Conservation (phyloP, 1,284 basidiomycete genomes). For the Apiotrichum veenhuisii region DNA sequence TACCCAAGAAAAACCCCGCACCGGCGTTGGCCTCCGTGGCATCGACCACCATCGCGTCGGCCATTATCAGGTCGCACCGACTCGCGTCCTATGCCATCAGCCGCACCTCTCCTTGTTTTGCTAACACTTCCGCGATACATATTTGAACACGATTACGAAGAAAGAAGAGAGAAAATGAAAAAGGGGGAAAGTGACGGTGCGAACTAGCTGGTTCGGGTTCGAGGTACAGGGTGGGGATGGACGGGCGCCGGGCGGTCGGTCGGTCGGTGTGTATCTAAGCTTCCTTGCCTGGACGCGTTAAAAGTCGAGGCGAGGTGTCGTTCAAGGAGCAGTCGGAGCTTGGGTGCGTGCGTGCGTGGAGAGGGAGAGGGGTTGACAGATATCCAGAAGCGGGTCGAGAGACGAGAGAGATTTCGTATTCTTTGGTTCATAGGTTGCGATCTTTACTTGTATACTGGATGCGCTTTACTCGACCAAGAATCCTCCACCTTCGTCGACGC, state of each 20-base stretch:
- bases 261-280: background rate
- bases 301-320: too few relatives aligned
- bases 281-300: background rate
- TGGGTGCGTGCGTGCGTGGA: too few relatives aligned
- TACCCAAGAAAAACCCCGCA: too few relatives aligned
- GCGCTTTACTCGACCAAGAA: conserved; percentile 51
- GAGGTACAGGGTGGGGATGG: background rate
- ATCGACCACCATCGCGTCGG: too few relatives aligned
- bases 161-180: background rate
- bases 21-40: too few relatives aligned
- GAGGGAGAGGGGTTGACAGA: too few relatives aligned
- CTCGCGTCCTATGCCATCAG: too few relatives aligned
- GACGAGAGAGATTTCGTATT: too few relatives aligned
- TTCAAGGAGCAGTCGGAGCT: too few relatives aligned
- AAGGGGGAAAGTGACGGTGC: background rate
- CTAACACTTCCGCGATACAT: conserved; percentile 5
- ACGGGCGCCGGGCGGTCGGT: background rate
- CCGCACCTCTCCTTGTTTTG: background rate
- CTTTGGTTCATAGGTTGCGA: background rate
- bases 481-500: conserved; percentile 63
- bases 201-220: background rate
- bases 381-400: too few relatives aligned
- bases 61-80: too few relatives aligned
- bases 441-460: background rate
- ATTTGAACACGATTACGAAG: conserved; percentile 5